phyloP scores from a whole-genome alignment of 73 alveolate genomes.

The Vitrella brassicaformis region DNA sequence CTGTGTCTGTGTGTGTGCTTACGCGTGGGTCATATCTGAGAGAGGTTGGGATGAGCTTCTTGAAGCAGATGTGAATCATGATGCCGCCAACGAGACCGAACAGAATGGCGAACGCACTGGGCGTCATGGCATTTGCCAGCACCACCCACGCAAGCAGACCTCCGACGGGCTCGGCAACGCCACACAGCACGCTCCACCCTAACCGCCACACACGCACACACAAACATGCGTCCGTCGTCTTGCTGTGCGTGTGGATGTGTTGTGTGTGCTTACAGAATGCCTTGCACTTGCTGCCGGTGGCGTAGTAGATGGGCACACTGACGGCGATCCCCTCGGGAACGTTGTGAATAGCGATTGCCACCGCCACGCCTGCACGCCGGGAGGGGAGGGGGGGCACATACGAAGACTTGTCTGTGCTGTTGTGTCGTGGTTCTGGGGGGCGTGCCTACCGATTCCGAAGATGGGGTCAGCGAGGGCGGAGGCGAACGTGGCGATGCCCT shows the following conservation, averaged over 20 bases:
- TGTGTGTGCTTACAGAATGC: no score
- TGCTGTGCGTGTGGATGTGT: no score
- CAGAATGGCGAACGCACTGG: conserved; percentile 18
- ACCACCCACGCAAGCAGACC: no score
- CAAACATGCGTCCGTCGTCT: no score
- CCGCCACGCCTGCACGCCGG: conserved; percentile 4
- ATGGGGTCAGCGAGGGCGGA: conserved; percentile 12
- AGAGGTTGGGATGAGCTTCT: conserved; percentile 20
- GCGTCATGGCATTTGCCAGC: conserved; percentile 7
- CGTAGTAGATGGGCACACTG: conserved; percentile 15
- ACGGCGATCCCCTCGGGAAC: conserved; percentile 14
- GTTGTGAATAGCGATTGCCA: conserved; percentile 16
- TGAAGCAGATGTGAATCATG: conserved; percentile 25
- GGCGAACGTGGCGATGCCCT: conserved; percentile 9
- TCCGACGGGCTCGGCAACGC: no score
- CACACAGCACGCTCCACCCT: no score
- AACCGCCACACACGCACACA: no score
- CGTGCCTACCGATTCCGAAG: conserved; percentile 9
- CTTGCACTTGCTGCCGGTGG: conserved; percentile 9
- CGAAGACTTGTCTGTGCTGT: not conserved
- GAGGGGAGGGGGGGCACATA: not conserved
- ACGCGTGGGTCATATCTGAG: conserved; percentile 18
- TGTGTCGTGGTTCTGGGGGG: not conserved
- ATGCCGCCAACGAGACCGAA: conserved; percentile 33
- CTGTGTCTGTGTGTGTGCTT: no score